Evolutionary conservation across 2,329 filamentous ascomycete genomes (phyloP).

Genomic region (Mariannaea elegans): DNA sequence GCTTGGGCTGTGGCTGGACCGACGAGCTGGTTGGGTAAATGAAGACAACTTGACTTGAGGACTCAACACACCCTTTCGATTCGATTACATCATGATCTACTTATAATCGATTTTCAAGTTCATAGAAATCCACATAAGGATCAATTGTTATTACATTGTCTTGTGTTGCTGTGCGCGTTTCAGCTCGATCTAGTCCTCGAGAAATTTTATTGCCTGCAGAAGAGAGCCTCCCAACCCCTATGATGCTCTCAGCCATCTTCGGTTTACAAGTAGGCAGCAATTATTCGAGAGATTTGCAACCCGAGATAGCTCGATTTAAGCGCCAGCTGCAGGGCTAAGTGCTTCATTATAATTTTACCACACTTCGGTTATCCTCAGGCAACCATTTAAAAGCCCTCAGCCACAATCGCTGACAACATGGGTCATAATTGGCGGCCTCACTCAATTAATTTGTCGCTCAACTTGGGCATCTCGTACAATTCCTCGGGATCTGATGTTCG

Average conservation of each 20-base stretch:
- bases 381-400: slow-evolving; percentile 1
- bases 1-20: neutral
- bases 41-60: neutral
- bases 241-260: neutral
- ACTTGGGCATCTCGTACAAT: slow-evolving; percentile 33
- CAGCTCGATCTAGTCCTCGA: neutral
- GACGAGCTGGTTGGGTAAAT: neutral
- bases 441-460: neutral
- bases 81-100: neutral
- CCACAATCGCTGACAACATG: neutral
- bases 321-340: neutral
- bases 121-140: too few relatives aligned
- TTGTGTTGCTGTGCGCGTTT: too few relatives aligned
- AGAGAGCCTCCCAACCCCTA: neutral
- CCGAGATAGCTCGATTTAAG: neutral
- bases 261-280: neutral
- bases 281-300: neutral
- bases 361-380: neutral
- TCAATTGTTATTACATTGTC: too few relatives aligned
- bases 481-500: slow-evolving; percentile 31
- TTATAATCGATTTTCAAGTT: neutral
- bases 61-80: neutral
- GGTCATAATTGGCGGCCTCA: neutral
- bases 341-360: neutral
- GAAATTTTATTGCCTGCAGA: slow-evolving; percentile 3